Evolutionary conservation across 331 rosid species (phyloP), one percentile per base, ranked within the genome.

Genomic region (Phaseolus coccineus): DNA sequence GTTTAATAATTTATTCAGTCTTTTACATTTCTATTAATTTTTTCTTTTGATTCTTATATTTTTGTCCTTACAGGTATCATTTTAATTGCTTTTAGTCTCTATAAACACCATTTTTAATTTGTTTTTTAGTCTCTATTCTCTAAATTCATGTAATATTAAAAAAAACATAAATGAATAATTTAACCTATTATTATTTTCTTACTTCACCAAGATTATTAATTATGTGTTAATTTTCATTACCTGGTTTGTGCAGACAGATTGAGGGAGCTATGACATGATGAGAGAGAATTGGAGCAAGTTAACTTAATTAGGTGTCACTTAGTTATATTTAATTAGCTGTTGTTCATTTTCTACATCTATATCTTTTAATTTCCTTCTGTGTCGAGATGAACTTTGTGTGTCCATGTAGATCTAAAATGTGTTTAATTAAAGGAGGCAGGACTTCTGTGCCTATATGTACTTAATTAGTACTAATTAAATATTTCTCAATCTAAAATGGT

Each of bases 171-270:
- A 40, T 40, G 46, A 40, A 40, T 40, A 40, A 40, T 8, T 6
- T 40, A 40, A 40, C 11, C 46, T 8, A 7, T 58, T 58, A 27
- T 27, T n/a, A 16, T 4, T 78, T 39, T 2, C 33, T 30, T 63
- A 4, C 24, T 40, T 46, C 63, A 67, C 22, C 19, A 50, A 59
- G 12, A 77, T 40, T 52, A 31, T 42, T 50, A 31, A 31, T 33
- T 63, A 6, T 39, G 69, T 28, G 39, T 75, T 75, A 42, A 76
- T 67, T 73, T 56, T 66, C 1, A 16, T 12, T 65, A 42, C 31
- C 53, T 68, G 64, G 5, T 69, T 6, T 87, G 44, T 84, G 81
- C 84, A 86, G 92, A 90, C 28, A 2, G 71, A 77, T 74, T 85
- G 93, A 89, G 1, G 25, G 50, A 57, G 51, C 4, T 56, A 56